Evolutionary conservation across 371 early-diverging fungal species (phyloP), one percentile per base, ranked within the genome.

Genomic region (Coemansia sp.): DNA sequence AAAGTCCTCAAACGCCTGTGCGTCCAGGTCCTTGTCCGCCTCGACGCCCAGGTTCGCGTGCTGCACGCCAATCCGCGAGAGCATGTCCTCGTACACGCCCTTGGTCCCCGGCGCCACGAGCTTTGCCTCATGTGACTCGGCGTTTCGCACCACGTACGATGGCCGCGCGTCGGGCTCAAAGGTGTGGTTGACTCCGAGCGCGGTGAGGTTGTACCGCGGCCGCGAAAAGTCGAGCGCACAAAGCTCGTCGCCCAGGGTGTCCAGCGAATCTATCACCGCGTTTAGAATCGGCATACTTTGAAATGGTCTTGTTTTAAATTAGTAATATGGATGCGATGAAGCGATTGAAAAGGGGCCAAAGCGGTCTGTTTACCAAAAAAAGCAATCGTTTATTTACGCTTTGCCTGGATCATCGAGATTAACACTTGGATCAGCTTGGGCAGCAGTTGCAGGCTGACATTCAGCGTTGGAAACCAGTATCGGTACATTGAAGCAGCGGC

Each of bases 71-170:
- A 76, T 72, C 6, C 76, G 74, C 54, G 75, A 54, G 2, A 76
- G 61, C 76, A 76, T 76, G 59, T 76, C 76, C 57, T 76, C 76
- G 59, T 76, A 76, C n/a, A 76, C 76, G 8, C 76, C 76, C 55
- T 76, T 76, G 14, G 76, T 76, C 4, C 75, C 76, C 2, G 76
- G 76, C 1, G 76, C 76, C 11, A 76, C 72, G n/a, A 76, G 63
- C 53, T 72, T 70, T n/a, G 76, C 71, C 35, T 76, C 76, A 31
- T 76, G 72, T 31, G 61, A 10, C 48, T 76, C 68, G 33, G 76
- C 76, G 38, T 72, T 48, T 4, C 76, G 72, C n/a, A 76, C 76
- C 6, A 57, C 16, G 31, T 67, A 76, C 36, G 76, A 72, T 1
- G 72, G 64, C 35, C 40, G 58, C 12, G 57, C 43, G 63, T 76